phyloP scores from a whole-genome alignment of 78 protist species.

The Speleostelium caveatum region DNA sequence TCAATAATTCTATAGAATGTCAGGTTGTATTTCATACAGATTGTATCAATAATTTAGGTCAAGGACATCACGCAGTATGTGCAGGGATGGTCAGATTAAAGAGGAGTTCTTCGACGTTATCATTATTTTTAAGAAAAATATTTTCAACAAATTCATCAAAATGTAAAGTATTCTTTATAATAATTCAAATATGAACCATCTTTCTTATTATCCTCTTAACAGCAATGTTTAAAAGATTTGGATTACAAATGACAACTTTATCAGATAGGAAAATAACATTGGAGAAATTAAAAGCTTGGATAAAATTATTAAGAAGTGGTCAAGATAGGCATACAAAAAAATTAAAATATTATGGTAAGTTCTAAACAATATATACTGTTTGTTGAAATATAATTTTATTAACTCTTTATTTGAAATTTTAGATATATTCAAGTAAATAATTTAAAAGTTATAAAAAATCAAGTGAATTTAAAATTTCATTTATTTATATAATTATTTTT shows the following conservation, averaged over 20 bases:
- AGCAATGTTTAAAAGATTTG: neutral
- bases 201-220: neutral
- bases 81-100: neutral
- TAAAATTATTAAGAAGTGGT: conserved; percentile 34
- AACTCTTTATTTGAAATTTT: neutral
- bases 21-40: neutral
- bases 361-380: neutral
- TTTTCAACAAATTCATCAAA: neutral
- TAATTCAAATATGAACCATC: neutral
- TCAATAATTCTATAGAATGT: neutral
- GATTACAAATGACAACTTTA: neutral
- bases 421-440: neutral
- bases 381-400: too few relatives aligned
- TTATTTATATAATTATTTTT: neutral
- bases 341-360: conserved; percentile 43
- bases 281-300: conserved; percentile 21
- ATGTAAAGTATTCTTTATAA: neutral
- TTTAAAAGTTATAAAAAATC: neutral
- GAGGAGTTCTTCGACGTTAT: neutral
- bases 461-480: neutral
- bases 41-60: neutral
- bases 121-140: neutral
- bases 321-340: conserved; percentile 10
- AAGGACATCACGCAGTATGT: neutral
- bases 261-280: neutral